Conservation (phyloP, 768 basidiomycete species). For the Rhodocollybia butyracea region DNA sequence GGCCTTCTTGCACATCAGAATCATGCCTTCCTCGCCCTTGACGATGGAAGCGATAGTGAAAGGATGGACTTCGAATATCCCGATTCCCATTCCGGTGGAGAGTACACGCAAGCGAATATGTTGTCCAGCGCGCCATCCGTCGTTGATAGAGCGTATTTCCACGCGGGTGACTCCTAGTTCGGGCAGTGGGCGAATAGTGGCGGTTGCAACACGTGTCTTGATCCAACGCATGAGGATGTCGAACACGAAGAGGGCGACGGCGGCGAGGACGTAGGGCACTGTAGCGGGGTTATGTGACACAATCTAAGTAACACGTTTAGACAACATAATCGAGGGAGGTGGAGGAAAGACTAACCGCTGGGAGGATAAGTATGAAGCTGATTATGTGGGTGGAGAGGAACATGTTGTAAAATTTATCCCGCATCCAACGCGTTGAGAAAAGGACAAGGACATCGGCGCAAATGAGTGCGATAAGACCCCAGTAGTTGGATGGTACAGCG, state of each 20-base stretch:
- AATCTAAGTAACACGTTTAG: background rate
- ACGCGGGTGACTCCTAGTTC: slow-evolving; percentile 45
- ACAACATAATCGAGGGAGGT: background rate
- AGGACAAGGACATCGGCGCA: slow-evolving; percentile 41
- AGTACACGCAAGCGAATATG: slow-evolving; percentile 55
- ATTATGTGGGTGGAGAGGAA: slow-evolving; percentile 48
- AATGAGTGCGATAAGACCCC: slow-evolving; percentile 36
- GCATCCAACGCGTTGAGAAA: slow-evolving; percentile 41
- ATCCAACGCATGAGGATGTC: slow-evolving; percentile 43
- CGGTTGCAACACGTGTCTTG: slow-evolving; percentile 44
- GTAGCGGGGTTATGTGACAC: slow-evolving; percentile 12
- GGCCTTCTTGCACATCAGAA: slow-evolving; percentile 45
- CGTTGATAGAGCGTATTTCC: slow-evolving; percentile 38
- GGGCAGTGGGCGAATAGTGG: slow-evolving; percentile 42
- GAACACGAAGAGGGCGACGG: slow-evolving; percentile 34
- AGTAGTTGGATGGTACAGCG: slow-evolving; percentile 22
- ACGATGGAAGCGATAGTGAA: slow-evolving; percentile 56
- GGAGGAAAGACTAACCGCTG: slow-evolving; percentile 5
- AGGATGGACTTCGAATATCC: slow-evolving; percentile 50
- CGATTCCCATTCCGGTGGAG: slow-evolving; percentile 34
- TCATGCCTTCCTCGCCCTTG: slow-evolving; percentile 41
- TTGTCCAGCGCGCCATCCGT: slow-evolving; percentile 62
- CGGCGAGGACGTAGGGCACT: slow-evolving; percentile 43
- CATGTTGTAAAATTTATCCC: slow-evolving; percentile 43
- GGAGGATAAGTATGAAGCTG: slow-evolving; percentile 7